A percentile compares a stretch with the other conserved stretches of the same genome.
These are phyloP conservation scores for Corymbia citriodora DNA, from an alignment of 441 rosid species.

Conservation along the genomic window DNA sequence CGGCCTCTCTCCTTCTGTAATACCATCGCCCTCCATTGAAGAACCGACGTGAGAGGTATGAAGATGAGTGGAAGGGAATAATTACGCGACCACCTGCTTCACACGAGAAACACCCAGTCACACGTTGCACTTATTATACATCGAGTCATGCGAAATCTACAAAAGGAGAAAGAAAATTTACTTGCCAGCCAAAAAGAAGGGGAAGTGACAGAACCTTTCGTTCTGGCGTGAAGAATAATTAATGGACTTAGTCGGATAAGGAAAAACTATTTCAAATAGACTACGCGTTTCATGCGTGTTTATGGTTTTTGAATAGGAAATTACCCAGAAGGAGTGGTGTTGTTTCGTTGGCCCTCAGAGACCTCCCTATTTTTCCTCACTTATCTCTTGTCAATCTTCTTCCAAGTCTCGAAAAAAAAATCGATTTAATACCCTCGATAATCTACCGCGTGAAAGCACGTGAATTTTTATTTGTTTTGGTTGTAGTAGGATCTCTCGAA, in stretches of 20 bases:
- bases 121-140: not conserved
- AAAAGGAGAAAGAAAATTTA: not conserved
- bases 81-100: not conserved
- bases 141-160: not conserved
- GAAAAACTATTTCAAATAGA: not conserved
- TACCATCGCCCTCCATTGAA: not conserved
- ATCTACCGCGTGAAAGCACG: not conserved
- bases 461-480: not conserved
- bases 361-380: not conserved
- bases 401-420: not conserved
- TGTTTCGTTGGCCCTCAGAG: not conserved
- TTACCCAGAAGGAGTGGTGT: not conserved
- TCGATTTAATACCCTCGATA: not conserved
- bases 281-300: not conserved
- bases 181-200: no score
- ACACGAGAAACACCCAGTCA: not conserved
- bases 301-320: not conserved
- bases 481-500: not conserved
- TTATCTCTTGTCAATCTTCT: not conserved
- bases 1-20: not conserved
- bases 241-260: not conserved
- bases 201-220: not conserved
- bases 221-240: not conserved
- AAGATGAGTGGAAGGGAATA: rapidly evolving
- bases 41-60: not conserved